A percentile compares a stretch with the other conserved stretches of the same genome.
These are phyloP conservation scores for Ogataea wickerhamii DNA, from an alignment of 805 yeast species.

Conservation along the genomic window DNA sequence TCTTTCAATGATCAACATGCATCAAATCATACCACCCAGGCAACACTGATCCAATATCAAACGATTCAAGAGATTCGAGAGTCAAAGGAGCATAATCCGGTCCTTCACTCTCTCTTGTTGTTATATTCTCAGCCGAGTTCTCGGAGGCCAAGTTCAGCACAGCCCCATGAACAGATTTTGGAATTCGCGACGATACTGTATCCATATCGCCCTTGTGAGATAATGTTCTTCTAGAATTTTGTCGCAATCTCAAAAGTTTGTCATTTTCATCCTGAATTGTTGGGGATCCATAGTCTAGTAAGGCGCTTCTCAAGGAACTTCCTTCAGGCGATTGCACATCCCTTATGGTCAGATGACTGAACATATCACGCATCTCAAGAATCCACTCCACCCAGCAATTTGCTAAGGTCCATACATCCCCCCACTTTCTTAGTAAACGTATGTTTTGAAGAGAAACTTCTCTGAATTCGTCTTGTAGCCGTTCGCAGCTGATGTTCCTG, in stretches of 20 bases:
- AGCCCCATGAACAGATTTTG: not conserved
- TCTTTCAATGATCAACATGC: slow-evolving; percentile 17
- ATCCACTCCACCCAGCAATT: slow-evolving; percentile 31
- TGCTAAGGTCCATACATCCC: slow-evolving; percentile 32
- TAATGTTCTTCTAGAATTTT: not conserved
- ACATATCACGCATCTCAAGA: slow-evolving; percentile 23
- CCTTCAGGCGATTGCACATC: slow-evolving; percentile 4
- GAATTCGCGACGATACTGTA: not conserved
- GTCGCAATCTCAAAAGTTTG: slow-evolving; percentile 1
- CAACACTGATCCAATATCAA: slow-evolving; percentile 14
- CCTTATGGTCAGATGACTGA: slow-evolving; percentile 1
- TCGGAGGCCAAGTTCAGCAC: not conserved
- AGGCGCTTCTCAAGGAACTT: slow-evolving; percentile 4
- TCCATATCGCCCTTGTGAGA: not conserved
- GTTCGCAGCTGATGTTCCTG: slow-evolving; percentile 12
- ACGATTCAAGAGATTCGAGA: slow-evolving; percentile 5
- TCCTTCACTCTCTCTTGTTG: not conserved
- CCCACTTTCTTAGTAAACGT: slow-evolving; percentile 27
- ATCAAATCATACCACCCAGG: slow-evolving; percentile 18
- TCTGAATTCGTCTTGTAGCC: slow-evolving; percentile 18
- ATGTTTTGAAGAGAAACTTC: slow-evolving; percentile 20
- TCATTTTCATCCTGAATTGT: slow-evolving; percentile 15
- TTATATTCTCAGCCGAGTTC: not conserved
- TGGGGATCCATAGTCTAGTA: slow-evolving; percentile 14
- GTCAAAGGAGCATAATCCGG: slow-evolving; percentile 4